Evolutionary conservation across 2,329 filamentous ascomycete genomes (phyloP).

Genomic region (Monosporascus sp.): DNA sequence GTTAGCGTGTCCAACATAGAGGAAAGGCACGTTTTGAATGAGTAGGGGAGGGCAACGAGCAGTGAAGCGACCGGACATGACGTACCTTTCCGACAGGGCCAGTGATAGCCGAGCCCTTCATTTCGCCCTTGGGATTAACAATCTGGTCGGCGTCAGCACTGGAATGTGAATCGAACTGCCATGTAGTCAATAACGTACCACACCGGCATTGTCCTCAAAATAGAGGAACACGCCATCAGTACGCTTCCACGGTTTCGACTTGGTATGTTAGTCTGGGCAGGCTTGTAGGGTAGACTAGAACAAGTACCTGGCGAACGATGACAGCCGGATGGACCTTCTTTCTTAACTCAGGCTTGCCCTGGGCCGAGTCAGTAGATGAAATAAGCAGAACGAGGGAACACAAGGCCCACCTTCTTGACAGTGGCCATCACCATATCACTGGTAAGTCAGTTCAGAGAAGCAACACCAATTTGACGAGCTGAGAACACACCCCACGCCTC

Average conservation of each 20-base stretch:
- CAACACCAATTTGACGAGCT: too few species aligned
- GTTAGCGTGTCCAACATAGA: too few species aligned
- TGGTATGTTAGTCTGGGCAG: slow-evolving; percentile 86
- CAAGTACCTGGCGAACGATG: too few species aligned
- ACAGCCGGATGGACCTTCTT: too few species aligned
- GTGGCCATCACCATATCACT: too few species aligned
- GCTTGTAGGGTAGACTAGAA: slow-evolving; percentile 42
- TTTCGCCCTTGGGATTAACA: slow-evolving; percentile 99
- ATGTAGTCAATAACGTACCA: slow-evolving; percentile 55
- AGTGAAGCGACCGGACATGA: slow-evolving; percentile 45
- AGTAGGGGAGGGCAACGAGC: too few species aligned
- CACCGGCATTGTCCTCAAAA: slow-evolving; percentile 99
- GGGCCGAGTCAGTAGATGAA: too few species aligned
- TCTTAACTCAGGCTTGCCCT: too few species aligned
- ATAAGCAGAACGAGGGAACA: too few species aligned
- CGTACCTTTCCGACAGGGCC: slow-evolving; percentile 98
- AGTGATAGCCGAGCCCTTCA: slow-evolving; percentile 99
- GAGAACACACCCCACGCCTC: slow-evolving; percentile 65
- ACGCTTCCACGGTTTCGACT: slow-evolving; percentile 98
- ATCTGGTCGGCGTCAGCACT: slow-evolving; percentile 50
- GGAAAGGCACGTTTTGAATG: too few species aligned
- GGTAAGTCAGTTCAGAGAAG: slow-evolving; percentile 55
- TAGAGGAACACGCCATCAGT: slow-evolving; percentile 96
- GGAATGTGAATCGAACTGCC: too few species aligned
- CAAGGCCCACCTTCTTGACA: too few species aligned